Base-by-base conservation (phyloP, 2,329 filamentous ascomycete genomes). In the Gaeumannomyces tritici region DNA sequence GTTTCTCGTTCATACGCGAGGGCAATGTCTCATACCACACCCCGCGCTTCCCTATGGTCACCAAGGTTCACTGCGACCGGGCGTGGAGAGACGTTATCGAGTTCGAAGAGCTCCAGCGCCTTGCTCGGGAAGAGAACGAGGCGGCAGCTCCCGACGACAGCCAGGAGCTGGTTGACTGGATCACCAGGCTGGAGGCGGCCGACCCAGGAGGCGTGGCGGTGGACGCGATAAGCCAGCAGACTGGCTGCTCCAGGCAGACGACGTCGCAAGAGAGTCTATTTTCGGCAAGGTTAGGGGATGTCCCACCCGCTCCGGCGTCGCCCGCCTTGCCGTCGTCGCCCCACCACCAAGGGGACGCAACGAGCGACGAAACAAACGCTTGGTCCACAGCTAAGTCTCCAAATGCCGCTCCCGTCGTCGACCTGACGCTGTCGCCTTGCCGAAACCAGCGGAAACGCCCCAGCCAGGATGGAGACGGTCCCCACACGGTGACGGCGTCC, bases 61-160 rank as follows among this genome's bases (percentile, higher is more conserved):
- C 84, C 63, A 96, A 93, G 69, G 79, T 96, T 12, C 91, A 96
- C 68, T 83, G 81, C 64, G 91, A 96, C 70, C 81, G 91, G 28
- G 83, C 83, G 2, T 89, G 84, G 70, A 77, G 80, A 27, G 89
- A 96, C 63, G 81, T 86, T 0, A 76, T 90, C 24, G 84, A 86
- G 0, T 90, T 93, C 65, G 73, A 81, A 0, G 86, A 91, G 61
- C 76, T 96, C 3, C 89, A 93, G 67, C 71, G 79, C 7, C 78
- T 68, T 69, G 91, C 89, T 0, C 72, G 78, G 33, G 76, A 82
- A 33, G 84, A 87, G 24, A 80, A 76, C 24, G 78, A 77, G 42
- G 70, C 76, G 2, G 77, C 81, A 0, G 72, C 73, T 1, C 73
- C 81, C 18, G 81, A 84, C 8, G 79, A 88, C 62, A 83, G 79